Base-by-base conservation (phyloP, 2,329 filamentous ascomycete species). In the Trichophyton equinum region DNA sequence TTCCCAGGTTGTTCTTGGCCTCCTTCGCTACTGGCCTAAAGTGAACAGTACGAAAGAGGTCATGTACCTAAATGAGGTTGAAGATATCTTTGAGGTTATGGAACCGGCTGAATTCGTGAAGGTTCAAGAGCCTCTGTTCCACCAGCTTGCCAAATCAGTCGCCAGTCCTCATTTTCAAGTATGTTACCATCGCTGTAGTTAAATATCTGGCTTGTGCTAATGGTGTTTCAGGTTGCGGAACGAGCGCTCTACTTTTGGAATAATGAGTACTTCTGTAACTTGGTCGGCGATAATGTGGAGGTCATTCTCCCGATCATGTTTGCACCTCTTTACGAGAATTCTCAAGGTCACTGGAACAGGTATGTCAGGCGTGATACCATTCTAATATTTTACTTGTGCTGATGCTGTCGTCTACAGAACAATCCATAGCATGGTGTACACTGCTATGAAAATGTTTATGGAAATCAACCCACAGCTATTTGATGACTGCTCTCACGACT, bases 391-490 rank as follows among this genome's bases (percentile, higher is more conserved):
- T 40, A 20, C 22, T 33, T 18, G 33, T 62, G 60, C 75, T 79
- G 69, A 79, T 64, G 25, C 13, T n/a, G 13, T 13, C 6, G 1
- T 65, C n/a, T 25, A 33, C 58, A 97, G 94, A 70, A 99, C 94
- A 6, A 99, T 99, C 67, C 94, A 99, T 71, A 94, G 94, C 72
- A 97, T 99, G 92, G 94, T 99, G 9, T 97, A 97, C 75, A 99
- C 97, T 70, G 94, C 94, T 61, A 97, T 99, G 94, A 99, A 99
- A 74, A 83, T 99, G 42, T 99, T 99, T 75, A 99, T 99, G 94
- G 94, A 99, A 74, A 96, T 99, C 70, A 97, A 97, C 73, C 94
- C 94, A 8, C 91, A 96, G 73, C 83, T 99, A 22, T 99, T 99
- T 69, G 94, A 99, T 68, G 94, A 99, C 72, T 99, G 94, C 76